Percentiles rank a stretch among this genome's conserved stretches.
Conservation (phyloP, 768 basidiomycete species). For the Gloeophyllum trabeum region DNA sequence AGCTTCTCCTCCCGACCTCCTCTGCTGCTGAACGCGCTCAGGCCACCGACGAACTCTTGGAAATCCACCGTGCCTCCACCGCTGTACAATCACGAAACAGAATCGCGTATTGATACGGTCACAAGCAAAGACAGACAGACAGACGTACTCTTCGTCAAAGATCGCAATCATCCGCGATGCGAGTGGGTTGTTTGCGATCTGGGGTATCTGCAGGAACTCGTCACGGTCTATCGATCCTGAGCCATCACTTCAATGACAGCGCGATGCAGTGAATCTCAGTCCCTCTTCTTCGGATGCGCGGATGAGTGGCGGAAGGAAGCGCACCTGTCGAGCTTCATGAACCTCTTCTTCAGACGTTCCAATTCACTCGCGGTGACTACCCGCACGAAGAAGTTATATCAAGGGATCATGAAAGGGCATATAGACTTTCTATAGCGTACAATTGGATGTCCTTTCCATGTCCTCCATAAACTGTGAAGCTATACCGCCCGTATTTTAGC, state of each 20-base stretch:
- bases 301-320: constrained; percentile 6
- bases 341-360: constrained; percentile 93
- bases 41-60: constrained; percentile 95
- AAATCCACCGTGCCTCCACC: constrained; percentile 99
- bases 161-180: constrained; percentile 98
- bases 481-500: constrained; percentile 94
- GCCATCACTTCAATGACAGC: constrained; percentile 54
- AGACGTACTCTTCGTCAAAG: constrained; percentile 93
- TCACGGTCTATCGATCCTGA: constrained; percentile 98
- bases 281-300: not conserved
- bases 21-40: constrained; percentile 95
- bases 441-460: constrained; percentile 96
- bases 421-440: too few species aligned
- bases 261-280: not conserved
- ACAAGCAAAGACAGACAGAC: not conserved
- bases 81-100: constrained; percentile 27
- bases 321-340: constrained; percentile 97
- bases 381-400: not conserved
- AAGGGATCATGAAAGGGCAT: not conserved
- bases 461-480: constrained; percentile 96
- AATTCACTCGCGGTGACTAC: constrained; percentile 91
- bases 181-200: constrained; percentile 95
- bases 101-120: constrained; percentile 3
- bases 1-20: constrained; percentile 97
- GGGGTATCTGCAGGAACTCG: constrained; percentile 97